A percentile compares a stretch with the other conserved stretches of the same genome.
These are phyloP conservation scores for Spatholobus suberectus DNA, from an alignment of 306 rosid genomes.

Conservation along the genomic window DNA sequence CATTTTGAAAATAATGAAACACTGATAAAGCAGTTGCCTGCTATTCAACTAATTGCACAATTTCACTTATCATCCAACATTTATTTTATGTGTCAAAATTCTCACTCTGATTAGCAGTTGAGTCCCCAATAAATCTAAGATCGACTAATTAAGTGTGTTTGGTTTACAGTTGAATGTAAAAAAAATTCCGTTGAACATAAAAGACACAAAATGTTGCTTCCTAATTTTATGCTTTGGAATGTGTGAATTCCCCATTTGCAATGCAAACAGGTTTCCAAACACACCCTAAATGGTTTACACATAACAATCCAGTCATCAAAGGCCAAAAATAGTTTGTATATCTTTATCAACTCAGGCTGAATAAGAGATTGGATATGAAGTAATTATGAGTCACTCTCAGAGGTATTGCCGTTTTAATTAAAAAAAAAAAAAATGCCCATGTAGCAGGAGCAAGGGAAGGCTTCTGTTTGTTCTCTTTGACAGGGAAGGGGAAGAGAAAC, in stretches of 20 bases:
- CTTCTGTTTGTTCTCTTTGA: neutral
- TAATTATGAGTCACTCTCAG: neutral
- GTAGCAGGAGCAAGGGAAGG: neutral
- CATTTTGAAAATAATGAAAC: conserved; percentile 5
- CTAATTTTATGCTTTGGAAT: no score
- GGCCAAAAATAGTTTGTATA: neutral
- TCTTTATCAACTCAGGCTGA: neutral
- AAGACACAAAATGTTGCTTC: no score
- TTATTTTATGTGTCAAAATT: neutral
- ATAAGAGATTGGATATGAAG: neutral
- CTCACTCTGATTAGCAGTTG: neutral
- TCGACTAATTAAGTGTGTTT: neutral
- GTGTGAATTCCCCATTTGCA: no score
- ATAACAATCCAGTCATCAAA: neutral
- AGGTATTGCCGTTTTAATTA: neutral
- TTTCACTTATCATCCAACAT: neutral
- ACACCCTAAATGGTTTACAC: neutral
- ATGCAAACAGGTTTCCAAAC: no score
- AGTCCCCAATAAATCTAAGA: neutral
- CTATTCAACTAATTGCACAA: conserved; percentile 1
- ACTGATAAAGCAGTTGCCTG: conserved; percentile 10
- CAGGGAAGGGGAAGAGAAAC: neutral
- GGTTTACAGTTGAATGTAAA: no score
- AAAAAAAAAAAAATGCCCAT: neutral
- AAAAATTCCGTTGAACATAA: no score